phyloP scores from a whole-genome alignment of 108 stramenopile genomes.

The Cyclostephanos tholiformis region DNA sequence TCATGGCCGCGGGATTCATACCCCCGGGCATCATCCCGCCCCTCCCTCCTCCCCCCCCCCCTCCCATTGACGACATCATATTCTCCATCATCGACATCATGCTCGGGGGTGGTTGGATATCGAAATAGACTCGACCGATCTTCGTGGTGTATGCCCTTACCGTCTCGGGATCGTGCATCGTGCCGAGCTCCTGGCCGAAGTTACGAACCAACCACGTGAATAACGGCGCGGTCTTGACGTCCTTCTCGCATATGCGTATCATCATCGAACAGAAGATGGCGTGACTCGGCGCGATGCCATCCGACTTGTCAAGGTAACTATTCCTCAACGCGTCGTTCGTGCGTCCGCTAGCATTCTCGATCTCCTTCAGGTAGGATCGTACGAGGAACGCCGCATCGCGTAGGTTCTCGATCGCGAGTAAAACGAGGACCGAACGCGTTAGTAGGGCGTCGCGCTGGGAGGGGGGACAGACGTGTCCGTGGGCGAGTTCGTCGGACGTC shows the following conservation, averaged over 20 bases:
- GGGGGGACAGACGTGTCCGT: constrained; percentile 77
- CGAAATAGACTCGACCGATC: constrained; percentile 87
- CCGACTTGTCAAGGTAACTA: constrained; percentile 78
- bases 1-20: constrained; percentile 85
- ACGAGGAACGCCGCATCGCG: constrained; percentile 69
- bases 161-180: constrained; percentile 70
- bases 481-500: constrained; percentile 65
- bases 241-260: constrained; percentile 81
- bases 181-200: constrained; percentile 77
- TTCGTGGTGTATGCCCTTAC: constrained; percentile 79
- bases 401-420: constrained; percentile 78
- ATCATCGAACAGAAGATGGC: constrained; percentile 77
- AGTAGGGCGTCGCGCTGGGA: constrained; percentile 79
- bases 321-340: constrained; percentile 60
- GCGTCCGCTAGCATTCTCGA: constrained; percentile 54
- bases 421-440: constrained; percentile 74
- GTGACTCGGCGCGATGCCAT: constrained; percentile 81
- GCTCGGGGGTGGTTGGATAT: constrained; percentile 87
- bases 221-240: constrained; percentile 77
- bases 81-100: constrained; percentile 91
- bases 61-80: constrained; percentile 83
- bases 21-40: constrained; percentile 54
- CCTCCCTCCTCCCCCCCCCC: constrained; percentile 49
- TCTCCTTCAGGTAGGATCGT: constrained; percentile 53
- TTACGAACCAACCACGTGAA: constrained; percentile 79